Conservation (phyloP, 305 asterid species). For the Fraxinus xanthoxyloides region DNA sequence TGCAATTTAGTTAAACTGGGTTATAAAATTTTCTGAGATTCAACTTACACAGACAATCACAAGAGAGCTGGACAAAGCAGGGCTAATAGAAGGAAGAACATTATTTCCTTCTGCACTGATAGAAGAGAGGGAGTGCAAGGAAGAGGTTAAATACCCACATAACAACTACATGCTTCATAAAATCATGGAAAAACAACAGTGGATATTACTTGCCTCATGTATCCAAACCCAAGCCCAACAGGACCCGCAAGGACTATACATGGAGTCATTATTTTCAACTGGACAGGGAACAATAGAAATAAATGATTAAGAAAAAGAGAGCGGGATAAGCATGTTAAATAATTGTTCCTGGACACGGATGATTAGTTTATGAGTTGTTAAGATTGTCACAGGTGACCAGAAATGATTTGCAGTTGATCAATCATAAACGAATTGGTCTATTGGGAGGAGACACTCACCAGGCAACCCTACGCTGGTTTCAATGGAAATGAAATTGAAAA, state of each 20-base stretch:
- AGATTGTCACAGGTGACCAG: neutral
- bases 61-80: conserved; percentile 41
- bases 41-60: conserved; percentile 42
- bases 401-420: neutral
- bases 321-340: neutral
- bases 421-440: neutral
- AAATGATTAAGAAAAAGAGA: neutral
- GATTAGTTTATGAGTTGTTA: neutral
- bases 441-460: neutral
- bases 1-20: neutral
- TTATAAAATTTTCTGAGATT: neutral
- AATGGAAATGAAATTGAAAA: neutral
- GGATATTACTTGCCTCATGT: conserved; percentile 36
- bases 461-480: neutral
- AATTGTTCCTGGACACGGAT: conserved; percentile 3
- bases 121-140: neutral
- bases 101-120: conserved; percentile 44
- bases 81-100: conserved; percentile 42
- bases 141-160: neutral
- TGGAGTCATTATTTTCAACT: conserved; percentile 47
- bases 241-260: conserved; percentile 51
- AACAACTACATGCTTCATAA: neutral
- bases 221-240: conserved; percentile 48
- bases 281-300: conserved; percentile 10
- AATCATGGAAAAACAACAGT: conserved; percentile 13